Base-by-base conservation (phyloP, 1,139 yeast species). In the Tardiomyces blankii region DNA sequence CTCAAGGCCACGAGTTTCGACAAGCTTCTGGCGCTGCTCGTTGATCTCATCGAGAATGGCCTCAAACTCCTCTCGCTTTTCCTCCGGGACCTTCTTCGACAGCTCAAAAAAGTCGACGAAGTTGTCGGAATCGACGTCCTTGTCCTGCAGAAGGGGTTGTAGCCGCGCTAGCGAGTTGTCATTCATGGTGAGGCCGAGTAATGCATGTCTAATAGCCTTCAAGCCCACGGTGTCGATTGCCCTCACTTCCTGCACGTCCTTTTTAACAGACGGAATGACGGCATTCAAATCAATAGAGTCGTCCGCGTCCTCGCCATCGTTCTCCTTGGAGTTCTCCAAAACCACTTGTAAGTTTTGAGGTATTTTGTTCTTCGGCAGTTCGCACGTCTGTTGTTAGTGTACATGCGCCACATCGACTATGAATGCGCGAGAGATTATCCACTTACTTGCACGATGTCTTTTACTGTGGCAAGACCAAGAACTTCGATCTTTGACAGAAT, bases 1-100 rank as follows among this genome's bases (percentile, higher is more conserved):
- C 54, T 84, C 91, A 9, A 83, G 72, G 3, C 95, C 93, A 49
- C 83, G 74, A 32, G 79, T 72, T 61, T 91, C 98, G 40, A 91
- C 64, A 42, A 75, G 74, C 47, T 77, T 69, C 62, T 91, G 96
- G 59, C 98, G 77, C 21, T 77, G 77, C 47, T 75, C 76, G 52
- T 91, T 89, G 56, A 82, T 77, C 1, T 70, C 65, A 51, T 86
- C 88, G 46, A 89, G 65, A 0, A 80, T 75, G 27, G 68, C 70
- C 54, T 85, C 83, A 62, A 87, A 87, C 48, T 67, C 65, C 2
- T 54, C 63, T 45, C 71, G 73, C 49, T 84, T 81, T 39, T 75
- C 77, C 2, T 73, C 74, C 1, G 67, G 60, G 4, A 63, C 55
- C 40, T 55, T 59, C 48, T 74, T 73, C 58, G 78, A 82, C 41